These are phyloP conservation scores for Apiospora phragmitis DNA, from an alignment of 2,329 filamentous ascomycete species.

Conservation along the genomic window DNA sequence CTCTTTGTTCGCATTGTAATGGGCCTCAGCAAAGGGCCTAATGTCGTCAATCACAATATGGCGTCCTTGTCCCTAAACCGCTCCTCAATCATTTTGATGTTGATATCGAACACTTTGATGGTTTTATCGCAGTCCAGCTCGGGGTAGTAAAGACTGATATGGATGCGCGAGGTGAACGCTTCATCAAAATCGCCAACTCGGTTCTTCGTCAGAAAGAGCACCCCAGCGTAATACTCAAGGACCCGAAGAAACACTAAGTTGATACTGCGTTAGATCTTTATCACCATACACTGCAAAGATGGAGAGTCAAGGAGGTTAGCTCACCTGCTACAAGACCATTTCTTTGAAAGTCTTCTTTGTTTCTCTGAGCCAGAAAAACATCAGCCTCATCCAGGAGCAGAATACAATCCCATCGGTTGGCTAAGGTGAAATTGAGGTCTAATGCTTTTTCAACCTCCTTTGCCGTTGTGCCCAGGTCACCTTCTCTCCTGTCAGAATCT, in stretches of 20 bases:
- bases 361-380: not conserved
- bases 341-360: slow-evolving; percentile 21
- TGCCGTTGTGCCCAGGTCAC: slow-evolving; percentile 28
- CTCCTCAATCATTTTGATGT: slow-evolving; percentile 16
- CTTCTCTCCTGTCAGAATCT: not conserved
- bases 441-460: slow-evolving; percentile 28
- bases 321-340: slow-evolving; percentile 33
- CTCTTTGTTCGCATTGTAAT: slow-evolving; percentile 13
- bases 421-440: slow-evolving; percentile 9
- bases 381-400: not conserved
- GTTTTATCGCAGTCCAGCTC: slow-evolving; percentile 19
- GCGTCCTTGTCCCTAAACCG: slow-evolving; percentile 16
- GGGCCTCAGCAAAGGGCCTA: slow-evolving; percentile 14
- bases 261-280: not conserved
- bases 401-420: not conserved
- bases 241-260: slow-evolving; percentile 34
- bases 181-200: slow-evolving; percentile 41
- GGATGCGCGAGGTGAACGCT: slow-evolving; percentile 38
- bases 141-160: slow-evolving; percentile 35
- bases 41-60: slow-evolving; percentile 16
- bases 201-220: slow-evolving; percentile 43
- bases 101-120: slow-evolving; percentile 18
- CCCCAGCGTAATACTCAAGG: slow-evolving; percentile 37
- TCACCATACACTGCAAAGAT: not conserved
- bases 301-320: not conserved